Evolutionary conservation across 2,329 filamentous ascomycete genomes (phyloP), one percentile per base, ranked within the genome.

Genomic region (Neofusicoccum parvum): DNA sequence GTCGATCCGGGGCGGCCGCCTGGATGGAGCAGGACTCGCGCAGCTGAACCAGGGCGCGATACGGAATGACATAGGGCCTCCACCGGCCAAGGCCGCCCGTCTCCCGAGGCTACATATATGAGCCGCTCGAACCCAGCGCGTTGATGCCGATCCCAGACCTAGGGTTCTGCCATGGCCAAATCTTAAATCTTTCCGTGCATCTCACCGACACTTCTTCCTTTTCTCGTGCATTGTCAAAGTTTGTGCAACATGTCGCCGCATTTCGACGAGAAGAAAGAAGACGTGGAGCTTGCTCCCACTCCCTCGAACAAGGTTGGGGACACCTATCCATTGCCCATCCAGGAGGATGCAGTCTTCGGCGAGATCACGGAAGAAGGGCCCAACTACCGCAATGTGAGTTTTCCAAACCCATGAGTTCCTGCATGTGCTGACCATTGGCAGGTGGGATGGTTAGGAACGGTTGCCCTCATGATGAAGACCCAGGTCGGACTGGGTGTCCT

Each of bases 401-500:
- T 5, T 1, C 23, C 53, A n/a, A 10, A 4, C 3, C 12, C 54
- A 20, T 6, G 9, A 12, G 17, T 10, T 20, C 2, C 5, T 27
- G 5, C 20, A 23, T 15, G 9, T 23, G 23, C 54, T 58, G 7
- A 58, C 54, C 5, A 17, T 12, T 11, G 11, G n/a, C 3, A 74
- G 72, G 72, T 74, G 23, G 72, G 72, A 3, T 73, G 70, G 71
- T 66, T 70, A 51, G 72, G 70, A 1, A 72, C 72, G 0, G 62
- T 71, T 5, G 71, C 70, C 51, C 66, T 74, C 46, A 74, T 74
- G 72, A 65, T 74, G 66, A 74, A 74, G 59, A 74, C 72, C 1
- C 72, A 74, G 39, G 72, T 74, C 14, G 72, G 72, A 56, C 69
- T 76, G n/a, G 77, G 77, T 66, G 81, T 85, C n/a, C 76, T 85